Conservation (phyloP, 441 rosid genomes). For the Erodium trifolium region DNA sequence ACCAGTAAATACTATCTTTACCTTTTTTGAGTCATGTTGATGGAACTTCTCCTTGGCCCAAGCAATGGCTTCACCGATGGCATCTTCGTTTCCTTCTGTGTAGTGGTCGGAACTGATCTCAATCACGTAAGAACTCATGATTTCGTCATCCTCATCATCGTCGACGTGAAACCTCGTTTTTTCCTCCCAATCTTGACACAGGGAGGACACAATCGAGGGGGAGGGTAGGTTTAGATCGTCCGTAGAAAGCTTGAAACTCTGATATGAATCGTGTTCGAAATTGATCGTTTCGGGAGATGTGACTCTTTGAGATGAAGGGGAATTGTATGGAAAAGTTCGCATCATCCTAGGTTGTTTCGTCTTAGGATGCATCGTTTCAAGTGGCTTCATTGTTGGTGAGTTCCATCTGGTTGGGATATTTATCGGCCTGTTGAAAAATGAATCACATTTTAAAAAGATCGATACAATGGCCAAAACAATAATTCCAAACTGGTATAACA, state of each 20-base stretch:
- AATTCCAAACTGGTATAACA: no score
- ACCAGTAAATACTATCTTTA: no score
- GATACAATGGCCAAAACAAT: no score
- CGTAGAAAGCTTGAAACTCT: conserved; percentile 32
- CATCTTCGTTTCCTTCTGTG: conserved; percentile 38
- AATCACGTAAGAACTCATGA: conserved; percentile 72
- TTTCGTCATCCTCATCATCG: conserved; percentile 55
- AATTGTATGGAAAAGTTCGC: conserved; percentile 28
- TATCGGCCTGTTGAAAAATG: conserved; percentile 44
- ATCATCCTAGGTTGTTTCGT: conserved; percentile 5
- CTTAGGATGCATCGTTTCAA: no score
- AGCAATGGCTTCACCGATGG: conserved; percentile 88
- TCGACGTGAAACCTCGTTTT: conserved; percentile 18
- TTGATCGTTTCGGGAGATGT: conserved; percentile 65
- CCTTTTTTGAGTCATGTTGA: conserved; percentile 18
- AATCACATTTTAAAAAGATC: neutral
- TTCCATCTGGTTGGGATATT: conserved; percentile 72
- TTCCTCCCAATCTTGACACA: conserved; percentile 23
- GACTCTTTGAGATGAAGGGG: conserved; percentile 28
- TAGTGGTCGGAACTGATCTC: conserved; percentile 57
- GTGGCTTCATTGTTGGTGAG: conserved; percentile 28
- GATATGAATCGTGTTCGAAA: conserved; percentile 44
- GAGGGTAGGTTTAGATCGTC: conserved; percentile 64
- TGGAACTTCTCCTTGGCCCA: conserved; percentile 87
- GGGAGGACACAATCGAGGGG: conserved; percentile 64